Conservation (phyloP, 305 asterid genomes). For the Fraxinus latifolia region DNA sequence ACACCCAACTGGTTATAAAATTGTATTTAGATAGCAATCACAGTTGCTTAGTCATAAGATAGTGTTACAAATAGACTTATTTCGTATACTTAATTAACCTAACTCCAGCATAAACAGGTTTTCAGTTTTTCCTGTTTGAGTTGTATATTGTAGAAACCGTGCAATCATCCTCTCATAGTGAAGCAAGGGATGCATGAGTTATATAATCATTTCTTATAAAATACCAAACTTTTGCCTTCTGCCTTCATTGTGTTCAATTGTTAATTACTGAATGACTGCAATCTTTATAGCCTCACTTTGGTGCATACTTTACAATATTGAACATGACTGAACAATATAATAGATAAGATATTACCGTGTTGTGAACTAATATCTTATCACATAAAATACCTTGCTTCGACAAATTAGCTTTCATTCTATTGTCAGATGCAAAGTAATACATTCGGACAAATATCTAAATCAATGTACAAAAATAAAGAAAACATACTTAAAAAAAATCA, state of each 20-base stretch:
- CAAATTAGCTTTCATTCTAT: neutral
- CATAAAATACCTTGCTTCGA: neutral
- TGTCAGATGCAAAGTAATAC: neutral
- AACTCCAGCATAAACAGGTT: neutral
- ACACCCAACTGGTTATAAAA: constrained; percentile 59
- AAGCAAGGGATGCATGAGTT: neutral
- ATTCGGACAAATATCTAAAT: neutral
- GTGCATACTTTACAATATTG: neutral
- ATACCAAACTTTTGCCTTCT: neutral
- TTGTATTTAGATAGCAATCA: neutral
- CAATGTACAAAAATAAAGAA: neutral
- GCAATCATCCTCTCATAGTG: neutral
- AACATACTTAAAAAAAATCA: neutral
- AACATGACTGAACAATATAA: neutral
- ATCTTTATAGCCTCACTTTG: neutral
- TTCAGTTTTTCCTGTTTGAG: neutral
- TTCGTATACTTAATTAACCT: neutral
- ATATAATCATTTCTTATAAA: neutral
- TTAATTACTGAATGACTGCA: neutral
- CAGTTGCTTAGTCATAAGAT: neutral
- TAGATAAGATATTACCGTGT: neutral
- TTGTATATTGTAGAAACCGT: neutral
- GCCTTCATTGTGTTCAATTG: neutral
- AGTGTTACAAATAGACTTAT: neutral
- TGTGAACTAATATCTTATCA: neutral